Conservation (phyloP, 2,329 filamentous ascomycete species). For the Teratosphaeria zuluensis region DNA sequence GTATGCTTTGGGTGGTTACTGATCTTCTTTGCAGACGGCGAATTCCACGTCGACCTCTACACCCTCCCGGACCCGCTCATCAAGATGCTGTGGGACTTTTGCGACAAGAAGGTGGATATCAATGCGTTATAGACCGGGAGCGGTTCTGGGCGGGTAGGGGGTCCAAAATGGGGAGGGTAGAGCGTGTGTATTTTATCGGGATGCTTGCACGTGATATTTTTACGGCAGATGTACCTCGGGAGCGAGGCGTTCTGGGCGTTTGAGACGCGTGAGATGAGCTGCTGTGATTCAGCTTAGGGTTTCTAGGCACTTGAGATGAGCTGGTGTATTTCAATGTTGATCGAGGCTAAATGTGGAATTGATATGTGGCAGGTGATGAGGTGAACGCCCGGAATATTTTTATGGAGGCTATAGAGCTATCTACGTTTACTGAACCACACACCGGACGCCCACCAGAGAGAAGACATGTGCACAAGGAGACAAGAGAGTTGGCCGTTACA, state of each 20-base stretch:
- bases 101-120: slow-evolving; percentile 28
- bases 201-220: background rate
- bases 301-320: background rate
- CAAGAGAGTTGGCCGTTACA: background rate
- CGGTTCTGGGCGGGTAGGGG: background rate
- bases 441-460: background rate
- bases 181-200: background rate
- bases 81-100: slow-evolving; percentile 93
- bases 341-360: too few relatives aligned
- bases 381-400: background rate
- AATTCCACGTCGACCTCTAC: slow-evolving; percentile 97
- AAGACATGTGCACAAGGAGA: background rate
- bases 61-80: slow-evolving; percentile 85
- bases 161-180: background rate
- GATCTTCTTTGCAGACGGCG: slow-evolving; percentile 54
- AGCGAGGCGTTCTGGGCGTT: background rate
- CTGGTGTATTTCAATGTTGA: background rate
- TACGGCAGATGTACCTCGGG: background rate
- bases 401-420: background rate
- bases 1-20: background rate
- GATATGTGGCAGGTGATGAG: too few relatives aligned
- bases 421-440: background rate
- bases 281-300: background rate
- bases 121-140: background rate
- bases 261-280: background rate